phyloP scores from a whole-genome alignment of 306 rosid genomes.

The Cercis canadensis region DNA sequence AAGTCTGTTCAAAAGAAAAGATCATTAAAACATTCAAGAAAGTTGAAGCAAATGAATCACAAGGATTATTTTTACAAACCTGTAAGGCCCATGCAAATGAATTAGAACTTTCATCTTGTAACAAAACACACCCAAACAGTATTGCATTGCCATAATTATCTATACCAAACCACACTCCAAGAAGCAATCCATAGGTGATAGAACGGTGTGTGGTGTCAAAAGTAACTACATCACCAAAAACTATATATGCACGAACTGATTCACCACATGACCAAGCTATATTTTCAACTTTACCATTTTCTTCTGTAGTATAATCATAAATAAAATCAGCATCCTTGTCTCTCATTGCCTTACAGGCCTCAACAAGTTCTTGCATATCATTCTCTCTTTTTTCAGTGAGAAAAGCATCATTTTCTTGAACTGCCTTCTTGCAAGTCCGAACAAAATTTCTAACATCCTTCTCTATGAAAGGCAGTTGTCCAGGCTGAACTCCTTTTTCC shows the following conservation, averaged over 20 bases:
- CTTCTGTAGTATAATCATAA: slow-evolving; percentile 56
- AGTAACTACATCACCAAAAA: slow-evolving; percentile 67
- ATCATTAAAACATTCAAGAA: slow-evolving; percentile 29
- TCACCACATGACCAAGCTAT: slow-evolving; percentile 66
- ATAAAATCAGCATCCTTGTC: slow-evolving; percentile 55
- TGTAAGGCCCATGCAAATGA: slow-evolving; percentile 69
- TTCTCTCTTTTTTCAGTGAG: slow-evolving; percentile 68
- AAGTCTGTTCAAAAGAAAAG: slow-evolving; percentile 61
- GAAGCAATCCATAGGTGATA: slow-evolving; percentile 61
- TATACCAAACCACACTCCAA: slow-evolving; percentile 69
- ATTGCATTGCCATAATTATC: slow-evolving; percentile 64
- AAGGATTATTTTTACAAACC: slow-evolving; percentile 57
- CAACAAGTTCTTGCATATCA: slow-evolving; percentile 64
- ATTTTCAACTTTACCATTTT: slow-evolving; percentile 56
- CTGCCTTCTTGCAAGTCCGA: slow-evolving; percentile 70
- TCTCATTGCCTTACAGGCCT: slow-evolving; percentile 53
- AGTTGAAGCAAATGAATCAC: slow-evolving; percentile 46
- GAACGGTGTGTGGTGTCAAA: slow-evolving; percentile 63
- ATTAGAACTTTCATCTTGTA: slow-evolving; percentile 66
- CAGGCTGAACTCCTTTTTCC: slow-evolving; percentile 73
- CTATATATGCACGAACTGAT: slow-evolving; percentile 52
- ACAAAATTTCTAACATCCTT: slow-evolving; percentile 76
- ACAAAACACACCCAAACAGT: slow-evolving; percentile 56
- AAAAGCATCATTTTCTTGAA: slow-evolving; percentile 69
- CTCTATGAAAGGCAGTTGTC: slow-evolving; percentile 70